Conservation (phyloP, 208 protist genomes). For the Acanthamoeba lenticulata region DNA sequence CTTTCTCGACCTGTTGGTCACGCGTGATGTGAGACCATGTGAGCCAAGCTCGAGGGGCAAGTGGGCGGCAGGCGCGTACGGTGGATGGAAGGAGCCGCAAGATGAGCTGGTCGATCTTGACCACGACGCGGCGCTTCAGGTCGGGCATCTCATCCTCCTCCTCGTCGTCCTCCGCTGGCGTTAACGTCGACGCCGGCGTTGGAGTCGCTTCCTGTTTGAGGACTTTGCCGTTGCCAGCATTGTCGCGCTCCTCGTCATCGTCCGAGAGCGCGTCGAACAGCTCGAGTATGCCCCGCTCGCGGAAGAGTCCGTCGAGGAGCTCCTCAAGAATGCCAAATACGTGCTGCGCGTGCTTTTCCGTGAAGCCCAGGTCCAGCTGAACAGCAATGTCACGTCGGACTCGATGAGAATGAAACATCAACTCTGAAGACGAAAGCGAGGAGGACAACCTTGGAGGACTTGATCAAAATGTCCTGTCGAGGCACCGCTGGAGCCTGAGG, state of each 20-base stretch:
- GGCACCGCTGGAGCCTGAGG: not conserved
- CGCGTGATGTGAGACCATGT: not conserved
- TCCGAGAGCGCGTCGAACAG: not conserved
- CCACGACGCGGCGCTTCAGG: too few relatives aligned
- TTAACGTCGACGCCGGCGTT: not conserved
- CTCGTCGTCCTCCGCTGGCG: not conserved
- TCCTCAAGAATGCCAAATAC: slow-evolving; percentile 38
- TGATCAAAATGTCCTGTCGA: not conserved
- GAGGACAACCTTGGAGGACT: not conserved
- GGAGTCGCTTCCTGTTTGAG: too few relatives aligned
- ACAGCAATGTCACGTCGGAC: too few relatives aligned
- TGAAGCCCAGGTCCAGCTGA: slow-evolving; percentile 1
- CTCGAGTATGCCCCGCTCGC: not conserved
- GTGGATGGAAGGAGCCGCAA: not conserved
- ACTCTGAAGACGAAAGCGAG: not conserved
- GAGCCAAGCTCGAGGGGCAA: not conserved
- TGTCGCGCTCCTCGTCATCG: not conserved
- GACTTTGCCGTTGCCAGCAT: too few relatives aligned
- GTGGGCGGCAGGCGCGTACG: not conserved
- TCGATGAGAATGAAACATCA: not conserved
- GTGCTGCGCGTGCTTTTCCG: not conserved
- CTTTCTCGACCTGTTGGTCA: not conserved
- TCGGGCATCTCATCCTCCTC: too few relatives aligned
- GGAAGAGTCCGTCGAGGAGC: slow-evolving; percentile 39
- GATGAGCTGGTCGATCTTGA: not conserved